Percentiles rank a stretch among this genome's conserved stretches.
Conservation (phyloP, 257 asterid genomes). For the Solanum commersonii region DNA sequence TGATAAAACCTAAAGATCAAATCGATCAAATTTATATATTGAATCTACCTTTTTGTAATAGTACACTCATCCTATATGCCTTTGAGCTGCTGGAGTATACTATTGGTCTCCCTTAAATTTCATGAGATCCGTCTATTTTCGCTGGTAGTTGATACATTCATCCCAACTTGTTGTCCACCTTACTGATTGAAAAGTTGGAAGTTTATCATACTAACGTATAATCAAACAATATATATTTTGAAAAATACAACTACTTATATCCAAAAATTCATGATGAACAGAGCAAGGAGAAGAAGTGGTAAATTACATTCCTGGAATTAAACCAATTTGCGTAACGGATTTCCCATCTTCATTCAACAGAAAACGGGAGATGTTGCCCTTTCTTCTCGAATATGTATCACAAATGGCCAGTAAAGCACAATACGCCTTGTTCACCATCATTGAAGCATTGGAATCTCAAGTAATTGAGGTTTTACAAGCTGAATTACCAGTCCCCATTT, state of each 20-base stretch:
- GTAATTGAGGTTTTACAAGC: conserved; percentile 25
- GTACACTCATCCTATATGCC: too few species aligned
- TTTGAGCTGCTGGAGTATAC: too few species aligned
- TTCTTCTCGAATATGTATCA: conserved; percentile 9
- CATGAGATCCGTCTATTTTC: too few species aligned
- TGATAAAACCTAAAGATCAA: too few species aligned
- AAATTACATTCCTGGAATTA: conserved; percentile 22
- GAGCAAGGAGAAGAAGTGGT: conserved; percentile 40
- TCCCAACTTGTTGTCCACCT: too few species aligned
- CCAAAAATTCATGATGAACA: not conserved
- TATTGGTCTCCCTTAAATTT: too few species aligned
- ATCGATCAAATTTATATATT: too few species aligned
- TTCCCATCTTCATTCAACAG: conserved; percentile 26
- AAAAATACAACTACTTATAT: too few species aligned
- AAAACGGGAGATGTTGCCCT: conserved; percentile 15
- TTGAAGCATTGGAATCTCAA: conserved; percentile 44
- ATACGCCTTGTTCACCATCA: conserved; percentile 27
- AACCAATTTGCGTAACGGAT: conserved; percentile 36
- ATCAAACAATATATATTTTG: too few species aligned
- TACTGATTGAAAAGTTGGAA: not conserved
- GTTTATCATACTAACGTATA: too few species aligned
- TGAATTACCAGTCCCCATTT: conserved; percentile 33
- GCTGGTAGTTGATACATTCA: too few species aligned
- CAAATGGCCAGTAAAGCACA: conserved; percentile 17
- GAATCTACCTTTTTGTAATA: too few species aligned